Conservation (phyloP, 176 grass and related monocot genomes). For the Otatea glauca region DNA sequence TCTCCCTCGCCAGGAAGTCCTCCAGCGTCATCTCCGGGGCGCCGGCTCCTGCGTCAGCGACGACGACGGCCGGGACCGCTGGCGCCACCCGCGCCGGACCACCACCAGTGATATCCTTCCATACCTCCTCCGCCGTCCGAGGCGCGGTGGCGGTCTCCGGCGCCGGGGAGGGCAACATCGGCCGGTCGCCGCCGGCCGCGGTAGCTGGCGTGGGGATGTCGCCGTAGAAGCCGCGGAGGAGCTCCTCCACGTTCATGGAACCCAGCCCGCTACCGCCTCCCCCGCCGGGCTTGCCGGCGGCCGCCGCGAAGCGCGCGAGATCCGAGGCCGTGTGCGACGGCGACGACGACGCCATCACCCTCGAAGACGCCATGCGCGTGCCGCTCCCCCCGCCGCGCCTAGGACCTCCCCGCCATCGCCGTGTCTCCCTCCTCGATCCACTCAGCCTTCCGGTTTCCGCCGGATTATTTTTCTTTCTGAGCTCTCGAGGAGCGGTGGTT, state of each 20-base stretch:
- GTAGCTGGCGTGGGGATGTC: conserved; percentile 46
- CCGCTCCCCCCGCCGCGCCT: conserved; percentile 26
- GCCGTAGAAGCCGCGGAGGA: conserved; percentile 63
- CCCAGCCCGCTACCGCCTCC: conserved; percentile 50
- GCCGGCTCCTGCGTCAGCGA: background rate
- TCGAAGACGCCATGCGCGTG: conserved; percentile 63
- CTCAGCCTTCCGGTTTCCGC: conserved; percentile 17
- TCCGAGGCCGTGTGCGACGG: conserved; percentile 74
- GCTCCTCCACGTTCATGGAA: conserved; percentile 92
- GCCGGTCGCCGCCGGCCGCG: conserved; percentile 1
- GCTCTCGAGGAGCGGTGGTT: conserved; percentile 4
- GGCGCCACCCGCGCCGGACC: background rate
- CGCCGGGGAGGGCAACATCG: conserved; percentile 14
- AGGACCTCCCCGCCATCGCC: conserved; percentile 36
- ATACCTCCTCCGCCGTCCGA: conserved; percentile 77
- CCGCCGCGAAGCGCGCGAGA: conserved; percentile 61
- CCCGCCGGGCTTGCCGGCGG: conserved; percentile 39
- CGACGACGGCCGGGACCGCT: conserved; percentile 16
- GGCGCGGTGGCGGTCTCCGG: conserved; percentile 23
- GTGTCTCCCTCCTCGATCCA: conserved; percentile 2
- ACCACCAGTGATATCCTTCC: conserved; percentile 69
- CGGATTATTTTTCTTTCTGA: background rate
- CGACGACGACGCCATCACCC: conserved; percentile 70
- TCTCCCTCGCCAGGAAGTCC: conserved; percentile 84
- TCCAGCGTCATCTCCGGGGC: conserved; percentile 80